Evolutionary conservation across 2,329 filamentous ascomycete species (phyloP).

Genomic region (Geosmithia flava): DNA sequence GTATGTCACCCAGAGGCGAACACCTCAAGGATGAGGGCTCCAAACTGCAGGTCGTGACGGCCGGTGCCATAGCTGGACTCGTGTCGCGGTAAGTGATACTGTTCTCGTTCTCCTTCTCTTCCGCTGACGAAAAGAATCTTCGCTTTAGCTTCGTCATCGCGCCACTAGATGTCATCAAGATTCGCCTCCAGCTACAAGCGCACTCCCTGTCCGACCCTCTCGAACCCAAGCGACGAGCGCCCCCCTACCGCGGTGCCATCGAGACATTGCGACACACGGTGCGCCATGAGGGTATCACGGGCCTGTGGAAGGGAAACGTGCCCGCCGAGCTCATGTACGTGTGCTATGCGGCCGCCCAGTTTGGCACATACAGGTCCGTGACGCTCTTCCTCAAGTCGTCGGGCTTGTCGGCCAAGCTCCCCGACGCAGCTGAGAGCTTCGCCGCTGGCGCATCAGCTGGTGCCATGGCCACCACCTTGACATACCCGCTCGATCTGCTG

Average conservation of each 20-base stretch:
- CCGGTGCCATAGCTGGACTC: conserved; percentile 60
- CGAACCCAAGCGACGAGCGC: conserved; percentile 38
- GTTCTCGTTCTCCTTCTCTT: not conserved
- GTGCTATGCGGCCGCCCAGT: conserved; percentile 80
- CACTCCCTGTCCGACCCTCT: conserved; percentile 70
- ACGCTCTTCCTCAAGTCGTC: conserved; percentile 53
- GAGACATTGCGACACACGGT: conserved; percentile 68
- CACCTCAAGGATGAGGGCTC: conserved; percentile 52
- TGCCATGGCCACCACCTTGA: conserved; percentile 66
- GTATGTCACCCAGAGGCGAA: conserved; percentile 21
- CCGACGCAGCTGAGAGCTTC: conserved; percentile 64
- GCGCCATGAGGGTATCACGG: conserved; percentile 68
- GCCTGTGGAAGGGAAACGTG: conserved; percentile 95
- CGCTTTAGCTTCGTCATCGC: conserved; percentile 73
- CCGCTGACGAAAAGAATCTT: not conserved
- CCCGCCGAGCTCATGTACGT: conserved; percentile 92
- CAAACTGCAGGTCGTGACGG: conserved; percentile 40
- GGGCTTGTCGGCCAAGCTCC: conserved; percentile 31
- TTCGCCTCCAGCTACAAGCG: conserved; percentile 86
- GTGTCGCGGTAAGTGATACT: conserved; percentile 55
- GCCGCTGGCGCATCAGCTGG: conserved; percentile 74
- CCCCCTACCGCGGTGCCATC: conserved; percentile 62
- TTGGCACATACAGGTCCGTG: conserved; percentile 71
- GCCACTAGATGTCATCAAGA: conserved; percentile 95
- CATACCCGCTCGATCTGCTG: conserved; percentile 88